phyloP scores from a whole-genome alignment of 2,329 filamentous ascomycete species.

The Fusarium chlamydosporum region DNA sequence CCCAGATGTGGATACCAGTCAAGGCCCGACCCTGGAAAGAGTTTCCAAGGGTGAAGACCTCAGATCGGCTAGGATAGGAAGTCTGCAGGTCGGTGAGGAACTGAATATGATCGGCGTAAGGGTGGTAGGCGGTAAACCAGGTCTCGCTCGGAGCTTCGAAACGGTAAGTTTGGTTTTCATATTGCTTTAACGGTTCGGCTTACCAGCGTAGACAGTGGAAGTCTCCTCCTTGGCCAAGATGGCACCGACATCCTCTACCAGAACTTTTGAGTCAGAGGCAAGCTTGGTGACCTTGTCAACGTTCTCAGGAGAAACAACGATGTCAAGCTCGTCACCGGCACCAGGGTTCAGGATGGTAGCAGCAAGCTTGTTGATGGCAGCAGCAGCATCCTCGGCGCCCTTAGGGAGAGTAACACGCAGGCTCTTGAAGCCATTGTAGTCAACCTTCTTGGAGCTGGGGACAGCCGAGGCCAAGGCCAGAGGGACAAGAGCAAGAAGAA shows the following conservation, averaged over 20 bases:
- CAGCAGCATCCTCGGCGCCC: conserved; percentile 18
- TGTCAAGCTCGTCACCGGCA: conserved; percentile 29
- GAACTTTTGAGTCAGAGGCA: conserved; percentile 26
- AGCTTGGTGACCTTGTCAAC: conserved; percentile 32
- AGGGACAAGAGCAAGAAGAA: conserved; percentile 30
- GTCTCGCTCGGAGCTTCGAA: conserved; percentile 25
- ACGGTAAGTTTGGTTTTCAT: neutral
- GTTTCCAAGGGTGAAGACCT: conserved; percentile 32
- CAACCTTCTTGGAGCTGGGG: conserved; percentile 37
- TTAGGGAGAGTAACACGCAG: conserved; percentile 37
- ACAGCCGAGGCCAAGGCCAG: conserved; percentile 31
- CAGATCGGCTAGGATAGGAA: conserved; percentile 32
- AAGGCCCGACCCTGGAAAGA: conserved; percentile 35
- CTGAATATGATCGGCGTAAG: conserved; percentile 33
- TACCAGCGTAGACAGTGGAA: conserved; percentile 31
- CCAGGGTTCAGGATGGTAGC: conserved; percentile 38
- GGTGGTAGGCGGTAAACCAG: conserved; percentile 41
- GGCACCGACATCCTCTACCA: conserved; percentile 41
- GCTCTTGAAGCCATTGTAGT: conserved; percentile 43
- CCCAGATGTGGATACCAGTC: conserved; percentile 41
- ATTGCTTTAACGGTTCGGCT: neutral
- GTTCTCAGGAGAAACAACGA: conserved; percentile 40
- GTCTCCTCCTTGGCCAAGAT: conserved; percentile 32
- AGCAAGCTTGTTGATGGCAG: conserved; percentile 35
- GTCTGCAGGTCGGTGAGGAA: conserved; percentile 35